A percentile compares a stretch with the other conserved stretches of the same genome.
phyloP scores from a whole-genome alignment of 2,329 filamentous ascomycete genomes.

The Tolypocladium tropicale region DNA sequence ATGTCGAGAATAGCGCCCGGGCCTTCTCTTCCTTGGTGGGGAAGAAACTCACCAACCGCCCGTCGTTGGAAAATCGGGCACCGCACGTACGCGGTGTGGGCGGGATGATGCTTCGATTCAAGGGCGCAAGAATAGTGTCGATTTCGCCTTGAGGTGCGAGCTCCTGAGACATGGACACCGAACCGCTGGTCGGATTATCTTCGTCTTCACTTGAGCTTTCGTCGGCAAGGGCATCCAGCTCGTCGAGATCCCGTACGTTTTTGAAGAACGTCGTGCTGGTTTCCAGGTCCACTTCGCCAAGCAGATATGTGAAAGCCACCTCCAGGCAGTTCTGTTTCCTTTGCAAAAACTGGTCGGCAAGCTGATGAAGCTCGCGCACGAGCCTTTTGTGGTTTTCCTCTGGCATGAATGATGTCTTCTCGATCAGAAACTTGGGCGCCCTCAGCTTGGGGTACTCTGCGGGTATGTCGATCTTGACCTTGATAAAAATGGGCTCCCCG shows the following conservation, averaged over 20 bases:
- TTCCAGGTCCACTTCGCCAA: slow-evolving; percentile 52
- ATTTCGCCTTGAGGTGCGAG: slow-evolving; percentile 43
- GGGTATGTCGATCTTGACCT: slow-evolving; percentile 51
- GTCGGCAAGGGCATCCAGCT: slow-evolving; percentile 46
- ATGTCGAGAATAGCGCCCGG: slow-evolving; percentile 36
- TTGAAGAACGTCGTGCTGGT: slow-evolving; percentile 52
- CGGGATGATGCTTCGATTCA: slow-evolving; percentile 42
- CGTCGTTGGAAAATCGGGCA: slow-evolving; percentile 51
- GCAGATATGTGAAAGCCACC: slow-evolving; percentile 50
- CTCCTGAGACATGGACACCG: slow-evolving; percentile 52
- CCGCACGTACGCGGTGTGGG: slow-evolving; percentile 49
- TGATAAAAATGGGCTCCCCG: slow-evolving; percentile 48
- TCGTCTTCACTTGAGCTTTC: slow-evolving; percentile 81
- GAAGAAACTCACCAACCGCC: slow-evolving; percentile 57
- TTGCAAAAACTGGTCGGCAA: slow-evolving; percentile 44
- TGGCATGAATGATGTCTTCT: slow-evolving; percentile 53
- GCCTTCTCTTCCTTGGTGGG: slow-evolving; percentile 56
- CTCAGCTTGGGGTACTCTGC: slow-evolving; percentile 46
- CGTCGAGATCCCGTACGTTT: slow-evolving; percentile 52
- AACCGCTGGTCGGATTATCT: slow-evolving; percentile 40
- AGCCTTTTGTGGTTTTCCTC: slow-evolving; percentile 41
- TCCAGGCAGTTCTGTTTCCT: slow-evolving; percentile 53
- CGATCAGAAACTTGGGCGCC: slow-evolving; percentile 48
- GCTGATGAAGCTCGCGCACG: slow-evolving; percentile 43
- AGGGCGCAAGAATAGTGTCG: slow-evolving; percentile 41